phyloP scores from a whole-genome alignment of 306 rosid genomes.

The Glycine tomentella region DNA sequence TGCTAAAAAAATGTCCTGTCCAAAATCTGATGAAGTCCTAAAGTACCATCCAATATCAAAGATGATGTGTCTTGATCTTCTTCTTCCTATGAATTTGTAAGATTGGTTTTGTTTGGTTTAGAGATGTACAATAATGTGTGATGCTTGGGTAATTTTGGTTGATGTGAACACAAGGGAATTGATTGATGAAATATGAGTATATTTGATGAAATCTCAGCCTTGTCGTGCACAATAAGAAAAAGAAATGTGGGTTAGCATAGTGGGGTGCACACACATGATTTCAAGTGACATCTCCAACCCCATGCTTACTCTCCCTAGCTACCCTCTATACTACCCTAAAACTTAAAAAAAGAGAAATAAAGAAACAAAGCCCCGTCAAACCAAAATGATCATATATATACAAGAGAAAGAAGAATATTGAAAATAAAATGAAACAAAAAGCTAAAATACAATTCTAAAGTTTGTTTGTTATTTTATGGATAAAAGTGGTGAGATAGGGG shows the following conservation, averaged over 20 bases:
- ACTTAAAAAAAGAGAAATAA: constrained; percentile 23
- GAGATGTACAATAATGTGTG: constrained; percentile 20
- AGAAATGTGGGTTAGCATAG: constrained; percentile 54
- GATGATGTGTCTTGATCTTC: constrained; percentile 50
- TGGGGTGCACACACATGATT: constrained; percentile 65
- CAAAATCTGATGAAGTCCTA: constrained; percentile 37
- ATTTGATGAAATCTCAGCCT: constrained; percentile 49
- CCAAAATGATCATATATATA: background rate
- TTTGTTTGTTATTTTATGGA: background rate
- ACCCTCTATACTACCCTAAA: constrained; percentile 34
- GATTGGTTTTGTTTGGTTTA: constrained; percentile 42
- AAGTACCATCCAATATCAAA: constrained; percentile 47
- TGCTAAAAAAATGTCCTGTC: constrained; percentile 36
- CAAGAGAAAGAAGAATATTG: background rate
- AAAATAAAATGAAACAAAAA: background rate
- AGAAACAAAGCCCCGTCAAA: constrained; percentile 32
- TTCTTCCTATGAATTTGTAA: constrained; percentile 41
- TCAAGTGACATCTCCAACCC: constrained; percentile 52
- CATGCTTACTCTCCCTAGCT: constrained; percentile 46
- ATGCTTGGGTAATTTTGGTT: constrained; percentile 41
- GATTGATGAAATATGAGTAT: constrained; percentile 50
- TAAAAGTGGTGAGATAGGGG: background rate
- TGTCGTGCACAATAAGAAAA: constrained; percentile 37
- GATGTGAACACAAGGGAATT: constrained; percentile 44
- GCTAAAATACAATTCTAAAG: too few species aligned